Evolutionary conservation across 306 rosid genomes (phyloP).

Genomic region (Luffa acutangula): DNA sequence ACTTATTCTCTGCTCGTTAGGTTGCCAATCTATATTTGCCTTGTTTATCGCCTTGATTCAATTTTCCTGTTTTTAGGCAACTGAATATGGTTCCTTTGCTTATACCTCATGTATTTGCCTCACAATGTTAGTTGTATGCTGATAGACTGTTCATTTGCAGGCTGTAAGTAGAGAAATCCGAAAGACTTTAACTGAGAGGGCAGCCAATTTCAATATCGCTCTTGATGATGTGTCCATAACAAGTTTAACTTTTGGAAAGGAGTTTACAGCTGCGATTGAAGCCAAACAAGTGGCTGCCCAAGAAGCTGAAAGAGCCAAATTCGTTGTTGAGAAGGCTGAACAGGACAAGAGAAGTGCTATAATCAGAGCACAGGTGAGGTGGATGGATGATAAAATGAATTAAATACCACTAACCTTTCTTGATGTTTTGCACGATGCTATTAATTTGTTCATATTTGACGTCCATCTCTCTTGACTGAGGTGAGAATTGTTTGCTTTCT

Average conservation of each 20-base stretch:
- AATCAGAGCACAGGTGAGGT: conserved; percentile 70
- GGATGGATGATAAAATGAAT: not conserved
- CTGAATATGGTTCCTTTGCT: not conserved
- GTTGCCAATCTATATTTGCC: not conserved
- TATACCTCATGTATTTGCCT: not conserved
- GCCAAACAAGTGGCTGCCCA: conserved; percentile 97
- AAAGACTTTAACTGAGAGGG: conserved; percentile 63
- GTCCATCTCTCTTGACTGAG: not conserved
- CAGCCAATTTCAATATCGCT: conserved; percentile 68
- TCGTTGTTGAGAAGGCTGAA: conserved; percentile 79
- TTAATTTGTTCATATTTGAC: not conserved
- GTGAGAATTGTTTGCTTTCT: not conserved
- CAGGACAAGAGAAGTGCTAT: conserved; percentile 79
- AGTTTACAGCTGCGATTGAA: conserved; percentile 79
- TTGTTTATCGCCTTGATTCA: not conserved
- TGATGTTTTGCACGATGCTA: not conserved
- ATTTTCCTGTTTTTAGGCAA: not conserved
- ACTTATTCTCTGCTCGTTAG: not conserved
- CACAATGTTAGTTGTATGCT: not conserved
- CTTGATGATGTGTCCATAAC: conserved; percentile 91
- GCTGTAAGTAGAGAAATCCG: conserved; percentile 75
- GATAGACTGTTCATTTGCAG: conserved; percentile 22
- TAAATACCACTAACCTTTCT: not conserved
- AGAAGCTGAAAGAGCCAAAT: conserved; percentile 94
- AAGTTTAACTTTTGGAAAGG: conserved; percentile 58